Base-by-base conservation (phyloP, 2,329 filamentous ascomycete genomes). In the Aspergillus transmontanensis region DNA sequence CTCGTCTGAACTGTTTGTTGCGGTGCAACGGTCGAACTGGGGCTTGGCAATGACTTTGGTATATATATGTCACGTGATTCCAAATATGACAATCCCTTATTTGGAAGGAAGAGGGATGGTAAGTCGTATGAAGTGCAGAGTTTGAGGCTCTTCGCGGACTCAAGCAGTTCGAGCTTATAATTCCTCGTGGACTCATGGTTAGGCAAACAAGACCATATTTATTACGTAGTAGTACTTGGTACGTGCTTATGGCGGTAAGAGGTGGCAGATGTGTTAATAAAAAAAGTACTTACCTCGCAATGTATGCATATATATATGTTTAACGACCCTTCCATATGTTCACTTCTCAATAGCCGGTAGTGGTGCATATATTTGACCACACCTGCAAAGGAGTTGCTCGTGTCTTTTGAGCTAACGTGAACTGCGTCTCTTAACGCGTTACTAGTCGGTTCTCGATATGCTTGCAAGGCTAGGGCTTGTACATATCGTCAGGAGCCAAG, bases 401-500 rank as follows among this genome's bases (percentile, higher is more conserved):
- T 16, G 46, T 11, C 14, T 28, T 19, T 11, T 6, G 3, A 19
- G 14, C 16, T 6, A 32, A 32, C 28, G 4, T 51, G 28, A 12
- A 19, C 23, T n/a, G 28, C 39, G 21, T 57, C 36, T 30, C 50
- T 56, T 48, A 55, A 62, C 34, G 55, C 28, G 46, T 58, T 48
- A 57, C 21, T 30, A 23, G 28, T 30, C 43, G 54, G 41, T 56
- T 48, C 59, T 69, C 73, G 75, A 75, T 64, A 77, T 78, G 74
- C 64, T 72, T 70, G 62, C 56, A 64, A 66, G 65, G 63, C 62
- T 60, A 51, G 65, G 60, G 63, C 65, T 68, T 66, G 60, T 66
- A 60, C 66, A 68, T 64, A 66, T 71, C 65, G 65, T 69, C 55
- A 75, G 68, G 66, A 70, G 68, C 65, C 73, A 70, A 75, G 63